Evolutionary conservation across 2,329 filamentous ascomycete genomes (phyloP), one percentile per base, ranked within the genome.

Genomic region (Knufia fluminis): DNA sequence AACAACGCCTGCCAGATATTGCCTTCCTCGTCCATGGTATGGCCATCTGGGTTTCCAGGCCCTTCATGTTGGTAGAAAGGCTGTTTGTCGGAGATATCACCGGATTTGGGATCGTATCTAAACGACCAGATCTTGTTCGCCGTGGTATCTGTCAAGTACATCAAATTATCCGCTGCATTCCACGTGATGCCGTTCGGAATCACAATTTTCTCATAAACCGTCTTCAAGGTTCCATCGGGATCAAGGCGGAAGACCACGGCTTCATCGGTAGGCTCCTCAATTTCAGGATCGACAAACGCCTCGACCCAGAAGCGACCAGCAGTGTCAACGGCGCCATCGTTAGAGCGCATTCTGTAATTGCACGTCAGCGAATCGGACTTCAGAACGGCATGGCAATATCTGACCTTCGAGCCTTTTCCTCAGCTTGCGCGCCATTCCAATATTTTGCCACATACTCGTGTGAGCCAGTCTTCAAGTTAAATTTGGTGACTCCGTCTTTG

Each of bases 1-100:
- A 87, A 92, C n/a, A 92, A 74, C 6, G 87, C 86, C 53, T 85
- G 82, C 90, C 91, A 96, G 60, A 95, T 75, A 69, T 85, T 83
- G n/a, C 88, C 89, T 48, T 94, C 80, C 38, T 76, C 77, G 62
- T 96, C 90, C 60, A 94, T 78, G 54, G 83, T 82, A 68, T 91
- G 90, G 1, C 90, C 90, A 66, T 96, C 90, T 1, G 88, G 88
- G 54, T 78, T 73, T 10, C 80, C 78, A 42, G 75, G 65, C 1
- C 77, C 77, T 3, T 77, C 73, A 62, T 89, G 80, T 50, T 76
- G 71, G 69, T 89, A 91, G 68, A 89, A 88, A 32, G 83, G 71
- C 49, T 85, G 79, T 61, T 80, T 77, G 66, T 85, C 83, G 51
- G 75, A 77, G 47, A 87, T 73, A n/a, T 68, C 69, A 31, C 84